These are phyloP conservation scores for Pythium rishiriense DNA, from an alignment of 352 stramenopile species.

Conservation along the genomic window DNA sequence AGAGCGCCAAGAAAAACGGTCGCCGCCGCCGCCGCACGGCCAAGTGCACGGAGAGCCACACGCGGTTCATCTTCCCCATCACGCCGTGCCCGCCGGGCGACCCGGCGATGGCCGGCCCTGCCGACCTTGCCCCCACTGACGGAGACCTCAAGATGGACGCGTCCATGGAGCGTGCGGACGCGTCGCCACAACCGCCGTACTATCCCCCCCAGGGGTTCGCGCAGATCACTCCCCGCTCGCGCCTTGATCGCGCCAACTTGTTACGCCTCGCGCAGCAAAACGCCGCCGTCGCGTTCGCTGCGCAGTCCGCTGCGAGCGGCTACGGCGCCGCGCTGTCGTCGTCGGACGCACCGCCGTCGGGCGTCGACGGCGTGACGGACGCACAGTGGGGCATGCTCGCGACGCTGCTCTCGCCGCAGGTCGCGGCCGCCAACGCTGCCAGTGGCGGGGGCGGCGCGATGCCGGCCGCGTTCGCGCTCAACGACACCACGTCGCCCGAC, in stretches of 20 bases:
- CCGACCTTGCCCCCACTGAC: background rate
- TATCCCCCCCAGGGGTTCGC: background rate
- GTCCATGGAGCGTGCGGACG: background rate
- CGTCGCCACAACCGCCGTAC: background rate
- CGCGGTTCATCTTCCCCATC: constrained; percentile 30
- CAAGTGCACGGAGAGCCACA: constrained; percentile 25
- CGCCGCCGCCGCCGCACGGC: constrained; percentile 42
- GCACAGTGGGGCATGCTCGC: constrained; percentile 18
- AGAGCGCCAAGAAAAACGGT: constrained; percentile 42
- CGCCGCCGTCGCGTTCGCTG: constrained; percentile 11
- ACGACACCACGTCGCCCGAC: constrained; percentile 52
- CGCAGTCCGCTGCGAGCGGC: constrained; percentile 5
- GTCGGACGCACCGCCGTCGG: no score
- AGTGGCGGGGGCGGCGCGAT: background rate
- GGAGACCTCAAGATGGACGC: background rate
- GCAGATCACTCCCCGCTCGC: constrained; percentile 13
- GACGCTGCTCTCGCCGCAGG: constrained; percentile 8
- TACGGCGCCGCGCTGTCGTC: constrained; percentile 9
- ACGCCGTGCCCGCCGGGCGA: background rate
- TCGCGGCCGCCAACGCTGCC: background rate
- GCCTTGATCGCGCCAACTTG: constrained; percentile 16
- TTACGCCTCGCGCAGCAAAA: constrained; percentile 23
- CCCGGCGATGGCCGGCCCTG: background rate
- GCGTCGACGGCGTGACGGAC: constrained; percentile 10
- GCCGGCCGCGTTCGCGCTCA: constrained; percentile 44